phyloP scores from a whole-genome alignment of 805 yeast genomes.

The Monosporozyma solicola region DNA sequence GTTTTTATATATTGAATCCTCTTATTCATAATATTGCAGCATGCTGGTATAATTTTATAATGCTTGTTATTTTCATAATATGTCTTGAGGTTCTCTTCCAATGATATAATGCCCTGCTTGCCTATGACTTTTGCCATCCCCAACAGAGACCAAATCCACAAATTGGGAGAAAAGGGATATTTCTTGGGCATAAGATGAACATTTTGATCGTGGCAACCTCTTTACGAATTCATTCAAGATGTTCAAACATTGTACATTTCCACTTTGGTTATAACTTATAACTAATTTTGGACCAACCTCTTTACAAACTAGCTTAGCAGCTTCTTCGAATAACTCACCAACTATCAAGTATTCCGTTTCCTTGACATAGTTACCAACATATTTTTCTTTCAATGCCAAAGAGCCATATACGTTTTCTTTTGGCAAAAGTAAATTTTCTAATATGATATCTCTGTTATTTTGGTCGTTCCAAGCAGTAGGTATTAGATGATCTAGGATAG shows the following conservation, averaged over 20 bases:
- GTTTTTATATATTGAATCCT: conserved; percentile 20
- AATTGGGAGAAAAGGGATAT: conserved; percentile 51
- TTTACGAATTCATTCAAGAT: conserved; percentile 32
- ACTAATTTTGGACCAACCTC: conserved; percentile 69
- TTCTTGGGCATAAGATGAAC: conserved; percentile 47
- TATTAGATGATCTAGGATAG: conserved; percentile 22
- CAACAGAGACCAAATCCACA: conserved; percentile 29
- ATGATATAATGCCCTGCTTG: conserved; percentile 28
- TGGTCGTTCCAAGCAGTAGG: conserved; percentile 7
- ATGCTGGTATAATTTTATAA: conserved; percentile 34
- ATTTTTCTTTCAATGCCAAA: conserved; percentile 47
- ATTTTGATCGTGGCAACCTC: conserved; percentile 35
- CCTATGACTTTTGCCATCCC: conserved; percentile 5
- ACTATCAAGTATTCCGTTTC: conserved; percentile 54
- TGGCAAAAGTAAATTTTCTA: conserved; percentile 43
- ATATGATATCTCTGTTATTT: conserved; percentile 6
- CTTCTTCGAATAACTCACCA: conserved; percentile 53
- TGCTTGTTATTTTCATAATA: conserved; percentile 29
- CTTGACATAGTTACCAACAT: conserved; percentile 41
- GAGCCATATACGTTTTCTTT: conserved; percentile 42
- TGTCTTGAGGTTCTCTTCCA: conserved; percentile 40
- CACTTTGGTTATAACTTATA: conserved; percentile 6
- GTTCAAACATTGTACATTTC: conserved; percentile 34
- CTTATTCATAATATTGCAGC: conserved; percentile 45
- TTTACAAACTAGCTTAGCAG: conserved; percentile 48